Evolutionary conservation across 2,329 filamentous ascomycete species (phyloP).

Genomic region (Bretziella fagacearum): DNA sequence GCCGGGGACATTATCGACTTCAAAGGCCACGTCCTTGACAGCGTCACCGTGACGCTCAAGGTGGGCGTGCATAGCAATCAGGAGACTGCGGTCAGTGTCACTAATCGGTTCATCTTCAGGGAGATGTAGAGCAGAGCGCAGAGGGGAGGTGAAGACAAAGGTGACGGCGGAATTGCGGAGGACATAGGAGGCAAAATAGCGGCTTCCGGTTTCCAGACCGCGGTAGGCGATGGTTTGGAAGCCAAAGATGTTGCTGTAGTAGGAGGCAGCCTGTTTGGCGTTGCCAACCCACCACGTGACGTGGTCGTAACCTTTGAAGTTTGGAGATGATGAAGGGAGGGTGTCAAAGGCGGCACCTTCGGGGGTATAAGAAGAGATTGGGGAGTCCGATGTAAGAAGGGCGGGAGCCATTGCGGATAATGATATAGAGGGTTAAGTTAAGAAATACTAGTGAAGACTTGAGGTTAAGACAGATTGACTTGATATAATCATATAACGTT

Average conservation of each 20-base stretch:
- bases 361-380: neutral
- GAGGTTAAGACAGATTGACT: neutral
- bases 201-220: slow-evolving; percentile 74
- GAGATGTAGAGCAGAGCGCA: slow-evolving; percentile 43
- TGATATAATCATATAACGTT: neutral
- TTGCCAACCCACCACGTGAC: slow-evolving; percentile 95
- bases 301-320: slow-evolving; percentile 78
- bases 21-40: slow-evolving; percentile 89
- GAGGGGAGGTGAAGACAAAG: slow-evolving; percentile 71
- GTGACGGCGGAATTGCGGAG: slow-evolving; percentile 58
- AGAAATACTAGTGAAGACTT: neutral
- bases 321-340: slow-evolving; percentile 28
- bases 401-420: slow-evolving; percentile 39
- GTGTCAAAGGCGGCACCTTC: slow-evolving; percentile 33
- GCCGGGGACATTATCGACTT: slow-evolving; percentile 73
- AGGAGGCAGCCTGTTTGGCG: slow-evolving; percentile 83
- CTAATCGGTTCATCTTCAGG: slow-evolving; percentile 44
- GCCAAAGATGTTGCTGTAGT: slow-evolving; percentile 75
- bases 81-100: slow-evolving; percentile 43
- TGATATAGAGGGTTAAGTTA: slow-evolving; percentile 5
- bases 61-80: slow-evolving; percentile 65
- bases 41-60: slow-evolving; percentile 80
- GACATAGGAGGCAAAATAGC: slow-evolving; percentile 69
- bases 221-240: slow-evolving; percentile 70
- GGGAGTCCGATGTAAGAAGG: slow-evolving; percentile 29